phyloP scores from a whole-genome alignment of 1,284 basidiomycete genomes.

The Neonothopanus nambi region DNA sequence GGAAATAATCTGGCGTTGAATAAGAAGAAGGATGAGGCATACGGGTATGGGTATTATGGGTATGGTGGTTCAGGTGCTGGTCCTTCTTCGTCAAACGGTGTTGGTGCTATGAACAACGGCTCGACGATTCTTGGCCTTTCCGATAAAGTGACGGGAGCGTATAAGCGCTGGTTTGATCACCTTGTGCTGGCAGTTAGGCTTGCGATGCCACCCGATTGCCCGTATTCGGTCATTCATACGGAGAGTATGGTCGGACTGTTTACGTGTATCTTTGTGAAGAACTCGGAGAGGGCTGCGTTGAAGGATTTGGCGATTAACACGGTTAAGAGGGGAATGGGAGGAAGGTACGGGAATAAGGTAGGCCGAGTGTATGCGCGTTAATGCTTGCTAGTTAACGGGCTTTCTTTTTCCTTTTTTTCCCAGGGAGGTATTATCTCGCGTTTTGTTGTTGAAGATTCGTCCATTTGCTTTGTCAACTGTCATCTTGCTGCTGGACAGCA shows the following conservation, averaged over 20 bases:
- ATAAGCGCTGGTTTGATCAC: slow-evolving; percentile 86
- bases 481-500: slow-evolving; percentile 94
- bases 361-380: slow-evolving; percentile 18
- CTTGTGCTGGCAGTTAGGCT: slow-evolving; percentile 72
- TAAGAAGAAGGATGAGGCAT: neutral
- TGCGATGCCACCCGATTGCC: slow-evolving; percentile 64
- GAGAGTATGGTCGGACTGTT: slow-evolving; percentile 93
- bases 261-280: slow-evolving; percentile 84
- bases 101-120: neutral
- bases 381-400: neutral
- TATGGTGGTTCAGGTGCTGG: slow-evolving; percentile 1
- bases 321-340: slow-evolving; percentile 90
- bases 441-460: slow-evolving; percentile 90
- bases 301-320: slow-evolving; percentile 76
- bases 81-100: neutral
- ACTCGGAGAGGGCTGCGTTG: slow-evolving; percentile 55
- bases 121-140: slow-evolving; percentile 47
- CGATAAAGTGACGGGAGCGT: slow-evolving; percentile 81
- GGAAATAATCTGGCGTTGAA: slow-evolving; percentile 26
- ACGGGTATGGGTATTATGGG: slow-evolving; percentile 5
- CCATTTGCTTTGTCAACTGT: slow-evolving; percentile 93
- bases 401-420: neutral
- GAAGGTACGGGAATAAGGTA: slow-evolving; percentile 95
- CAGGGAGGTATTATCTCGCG: slow-evolving; percentile 90
- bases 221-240: slow-evolving; percentile 81